Base-by-base conservation (phyloP, 495 filamentous ascomycete genomes). In the Penicillium bovifimosum region DNA sequence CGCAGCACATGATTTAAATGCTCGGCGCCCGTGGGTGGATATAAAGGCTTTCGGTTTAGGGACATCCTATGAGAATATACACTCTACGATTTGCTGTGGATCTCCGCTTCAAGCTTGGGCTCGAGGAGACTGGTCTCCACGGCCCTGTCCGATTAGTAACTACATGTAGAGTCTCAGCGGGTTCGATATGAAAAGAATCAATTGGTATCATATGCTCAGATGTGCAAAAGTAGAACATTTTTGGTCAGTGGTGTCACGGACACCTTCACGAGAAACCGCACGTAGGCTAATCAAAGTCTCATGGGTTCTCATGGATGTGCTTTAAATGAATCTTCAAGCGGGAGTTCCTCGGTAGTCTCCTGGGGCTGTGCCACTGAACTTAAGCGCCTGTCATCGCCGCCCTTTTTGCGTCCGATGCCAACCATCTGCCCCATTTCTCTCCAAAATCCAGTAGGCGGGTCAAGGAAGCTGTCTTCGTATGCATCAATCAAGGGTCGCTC, bases 401-500 rank as follows among this genome's bases (percentile, higher is more conserved):
- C 29, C 20, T 45, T 26, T 0, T 1, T 17, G 5, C 46, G 46
- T 5, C 46, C 46, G 17, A 48, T 38, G 5, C 62, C 62, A 6
- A 65, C 27, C 49, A 65, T 42, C 29, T 65, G 62, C 4, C 52
- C 46, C 0, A 63, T 28, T 32, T 65, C 62, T 28, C 62, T 54
- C 62, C 62, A 65, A 50, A 65, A 65, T 1, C 62, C 60, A 31
- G 62, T 51, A 10, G 62, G 62, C 0, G 56, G 56, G 11, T 63
- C 60, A n/a, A 55, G 41, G 40, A 65, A 65, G 47, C 60, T 65
- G 2, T 61, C 62, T 42, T 67, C 64, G 28, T 67, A 67, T 0
- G 60, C 66, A 53, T 69, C 66, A 14, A 67, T 62, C 10, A 62
- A 33, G 16, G 64, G 62, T n/a, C 60, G 62, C 24, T 84, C 78